Conservation (phyloP, 2,329 filamentous ascomycete species). For the Alternaria rosae region DNA sequence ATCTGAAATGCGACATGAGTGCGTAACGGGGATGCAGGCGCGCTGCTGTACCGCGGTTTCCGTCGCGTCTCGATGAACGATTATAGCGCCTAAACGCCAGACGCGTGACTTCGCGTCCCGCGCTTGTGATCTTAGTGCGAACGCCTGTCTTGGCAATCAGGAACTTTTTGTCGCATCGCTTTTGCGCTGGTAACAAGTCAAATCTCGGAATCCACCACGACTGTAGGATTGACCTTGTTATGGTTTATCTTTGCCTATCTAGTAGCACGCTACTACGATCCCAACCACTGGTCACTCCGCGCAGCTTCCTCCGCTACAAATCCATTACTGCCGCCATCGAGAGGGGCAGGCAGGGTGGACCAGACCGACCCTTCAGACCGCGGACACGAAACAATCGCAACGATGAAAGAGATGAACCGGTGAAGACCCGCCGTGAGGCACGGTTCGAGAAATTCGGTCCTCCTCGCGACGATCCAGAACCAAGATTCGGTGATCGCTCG, state of each 20-base stretch:
- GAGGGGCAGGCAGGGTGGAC: slow-evolving; percentile 28
- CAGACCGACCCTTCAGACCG: slow-evolving; percentile 16
- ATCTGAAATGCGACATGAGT: not conserved
- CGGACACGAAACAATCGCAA: slow-evolving; percentile 11
- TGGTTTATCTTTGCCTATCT: slow-evolving; percentile 28
- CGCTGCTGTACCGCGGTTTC: not conserved
- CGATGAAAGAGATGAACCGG: not conserved
- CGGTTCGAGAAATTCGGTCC: slow-evolving; percentile 17
- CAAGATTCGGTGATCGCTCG: not conserved
- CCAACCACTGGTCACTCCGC: slow-evolving; percentile 20
- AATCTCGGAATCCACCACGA: not conserved
- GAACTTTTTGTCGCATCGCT: slow-evolving; percentile 12
- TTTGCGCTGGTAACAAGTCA: not conserved
- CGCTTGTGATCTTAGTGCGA: slow-evolving; percentile 8
- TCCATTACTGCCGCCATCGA: slow-evolving; percentile 46
- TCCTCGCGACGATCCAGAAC: slow-evolving; percentile 5
- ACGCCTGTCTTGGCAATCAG: slow-evolving; percentile 7
- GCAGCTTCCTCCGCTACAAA: slow-evolving; percentile 36
- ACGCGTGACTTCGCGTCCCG: slow-evolving; percentile 24
- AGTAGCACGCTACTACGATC: slow-evolving; percentile 26
- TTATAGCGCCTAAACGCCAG: not conserved
- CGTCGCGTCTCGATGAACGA: not conserved
- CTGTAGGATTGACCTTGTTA: slow-evolving; percentile 16
- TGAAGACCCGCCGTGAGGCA: slow-evolving; percentile 7
- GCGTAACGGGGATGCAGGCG: not conserved